Conservation (phyloP, 345 rosid genomes). For the Salix udensis region DNA sequence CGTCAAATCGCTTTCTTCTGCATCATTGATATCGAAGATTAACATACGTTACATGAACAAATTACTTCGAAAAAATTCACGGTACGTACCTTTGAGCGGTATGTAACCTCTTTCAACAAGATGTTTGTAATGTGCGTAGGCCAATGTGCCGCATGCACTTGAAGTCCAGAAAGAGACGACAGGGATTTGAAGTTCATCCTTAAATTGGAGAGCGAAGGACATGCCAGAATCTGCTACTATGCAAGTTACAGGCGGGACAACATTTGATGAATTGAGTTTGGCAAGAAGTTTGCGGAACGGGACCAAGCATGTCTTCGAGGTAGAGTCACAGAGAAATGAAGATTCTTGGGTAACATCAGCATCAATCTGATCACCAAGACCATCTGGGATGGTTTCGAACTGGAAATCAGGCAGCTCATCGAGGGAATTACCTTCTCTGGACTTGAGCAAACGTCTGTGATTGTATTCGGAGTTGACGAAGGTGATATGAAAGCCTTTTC, state of each 20-base stretch:
- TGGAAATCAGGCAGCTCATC: neutral
- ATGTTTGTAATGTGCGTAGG: neutral
- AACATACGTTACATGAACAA: neutral
- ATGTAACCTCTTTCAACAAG: neutral
- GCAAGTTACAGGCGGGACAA: neutral
- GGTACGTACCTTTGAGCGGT: neutral
- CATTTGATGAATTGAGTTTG: neutral
- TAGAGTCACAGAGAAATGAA: neutral
- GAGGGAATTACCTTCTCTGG: neutral
- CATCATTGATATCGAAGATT: neutral
- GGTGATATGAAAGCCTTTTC: constrained; percentile 35
- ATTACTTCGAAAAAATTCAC: neutral
- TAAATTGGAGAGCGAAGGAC: neutral
- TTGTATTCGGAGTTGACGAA: constrained; percentile 31
- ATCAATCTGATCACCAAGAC: neutral
- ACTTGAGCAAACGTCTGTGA: neutral
- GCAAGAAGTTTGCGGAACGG: neutral
- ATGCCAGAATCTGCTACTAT: neutral
- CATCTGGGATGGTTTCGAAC: constrained; percentile 1
- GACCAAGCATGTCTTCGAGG: neutral
- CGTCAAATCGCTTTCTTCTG: constrained; percentile 3
- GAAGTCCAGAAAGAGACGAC: neutral
- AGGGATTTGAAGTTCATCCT: neutral
- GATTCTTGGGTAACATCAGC: neutral
- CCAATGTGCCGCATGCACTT: neutral